Percentiles rank a stretch among this genome's conserved stretches.
phyloP scores from a whole-genome alignment of 169 alveolate genomes.

The Plasmodium coatneyi region DNA sequence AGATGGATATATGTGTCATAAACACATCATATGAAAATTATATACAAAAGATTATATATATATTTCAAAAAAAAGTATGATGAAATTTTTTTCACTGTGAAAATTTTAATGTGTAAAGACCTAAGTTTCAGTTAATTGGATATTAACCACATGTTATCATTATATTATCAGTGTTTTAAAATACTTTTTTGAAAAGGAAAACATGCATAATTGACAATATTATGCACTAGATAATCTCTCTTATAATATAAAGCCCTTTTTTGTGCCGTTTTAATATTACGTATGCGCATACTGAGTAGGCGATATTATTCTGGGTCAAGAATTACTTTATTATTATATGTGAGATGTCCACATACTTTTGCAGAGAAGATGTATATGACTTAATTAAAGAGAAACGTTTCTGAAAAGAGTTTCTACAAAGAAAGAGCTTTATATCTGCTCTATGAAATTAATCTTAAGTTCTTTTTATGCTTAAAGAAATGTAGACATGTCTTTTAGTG shows the following conservation, averaged over 20 bases:
- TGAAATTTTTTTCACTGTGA: neutral
- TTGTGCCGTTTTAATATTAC: neutral
- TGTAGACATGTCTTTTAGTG: neutral
- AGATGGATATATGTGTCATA: neutral
- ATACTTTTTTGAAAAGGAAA: neutral
- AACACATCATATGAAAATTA: neutral
- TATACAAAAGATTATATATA: neutral
- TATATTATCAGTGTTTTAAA: neutral
- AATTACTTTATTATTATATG: neutral
- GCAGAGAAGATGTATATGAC: neutral
- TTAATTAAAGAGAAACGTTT: neutral
- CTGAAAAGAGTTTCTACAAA: neutral
- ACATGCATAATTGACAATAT: neutral
- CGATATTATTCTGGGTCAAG: neutral
- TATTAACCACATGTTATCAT: neutral
- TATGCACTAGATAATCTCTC: neutral
- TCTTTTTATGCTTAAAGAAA: neutral
- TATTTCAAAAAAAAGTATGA: neutral
- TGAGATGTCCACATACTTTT: neutral
- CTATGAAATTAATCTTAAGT: neutral
- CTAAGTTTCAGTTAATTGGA: neutral
- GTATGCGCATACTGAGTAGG: neutral
- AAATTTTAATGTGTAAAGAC: neutral
- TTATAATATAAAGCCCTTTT: neutral
- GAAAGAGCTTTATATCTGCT: neutral